These are phyloP conservation scores for Ceratocystis colombiana DNA, from an alignment of 2,329 filamentous ascomycete genomes.

Conservation along the genomic window DNA sequence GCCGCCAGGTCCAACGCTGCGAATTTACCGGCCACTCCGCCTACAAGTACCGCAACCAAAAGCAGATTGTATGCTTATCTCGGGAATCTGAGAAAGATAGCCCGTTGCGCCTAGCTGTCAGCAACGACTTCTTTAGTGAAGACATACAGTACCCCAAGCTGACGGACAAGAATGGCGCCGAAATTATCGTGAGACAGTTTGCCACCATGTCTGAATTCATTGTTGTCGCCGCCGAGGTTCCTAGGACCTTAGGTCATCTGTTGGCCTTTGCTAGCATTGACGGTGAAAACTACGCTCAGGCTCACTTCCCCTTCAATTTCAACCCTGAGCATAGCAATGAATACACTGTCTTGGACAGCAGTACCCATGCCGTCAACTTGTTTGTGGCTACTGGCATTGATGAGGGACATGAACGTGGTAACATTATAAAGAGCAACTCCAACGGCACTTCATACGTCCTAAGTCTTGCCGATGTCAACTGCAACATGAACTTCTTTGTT, in stretches of 20 bases:
- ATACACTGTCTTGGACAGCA: conserved; percentile 91
- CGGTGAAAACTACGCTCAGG: conserved; percentile 69
- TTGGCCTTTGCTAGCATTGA: conserved; percentile 77
- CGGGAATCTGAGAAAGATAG: conserved; percentile 45
- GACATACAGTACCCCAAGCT: conserved; percentile 37
- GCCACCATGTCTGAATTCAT: conserved; percentile 97
- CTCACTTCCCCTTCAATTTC: conserved; percentile 79
- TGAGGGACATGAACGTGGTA: conserved; percentile 60
- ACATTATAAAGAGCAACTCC: conserved; percentile 95
- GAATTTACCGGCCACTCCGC: conserved; percentile 66
- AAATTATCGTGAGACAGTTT: conserved; percentile 62
- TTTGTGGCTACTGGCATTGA: conserved; percentile 72
- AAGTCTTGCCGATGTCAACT: conserved; percentile 71
- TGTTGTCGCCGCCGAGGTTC: conserved; percentile 56
- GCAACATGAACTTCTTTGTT: conserved; percentile 65
- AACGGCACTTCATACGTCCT: conserved; percentile 93
- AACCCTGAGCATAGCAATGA: conserved; percentile 58
- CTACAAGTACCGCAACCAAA: conserved; percentile 43
- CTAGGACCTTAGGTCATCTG: conserved; percentile 48
- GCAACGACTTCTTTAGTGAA: conserved; percentile 64
- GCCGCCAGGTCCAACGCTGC: conserved; percentile 67
- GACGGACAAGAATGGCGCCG: conserved; percentile 49
- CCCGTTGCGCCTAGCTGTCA: conserved; percentile 61
- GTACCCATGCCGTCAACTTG: conserved; percentile 85
- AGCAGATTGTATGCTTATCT: conserved; percentile 50